Base-by-base conservation (phyloP, 1,284 basidiomycete genomes). In the Exobasidium cylindrosporum region DNA sequence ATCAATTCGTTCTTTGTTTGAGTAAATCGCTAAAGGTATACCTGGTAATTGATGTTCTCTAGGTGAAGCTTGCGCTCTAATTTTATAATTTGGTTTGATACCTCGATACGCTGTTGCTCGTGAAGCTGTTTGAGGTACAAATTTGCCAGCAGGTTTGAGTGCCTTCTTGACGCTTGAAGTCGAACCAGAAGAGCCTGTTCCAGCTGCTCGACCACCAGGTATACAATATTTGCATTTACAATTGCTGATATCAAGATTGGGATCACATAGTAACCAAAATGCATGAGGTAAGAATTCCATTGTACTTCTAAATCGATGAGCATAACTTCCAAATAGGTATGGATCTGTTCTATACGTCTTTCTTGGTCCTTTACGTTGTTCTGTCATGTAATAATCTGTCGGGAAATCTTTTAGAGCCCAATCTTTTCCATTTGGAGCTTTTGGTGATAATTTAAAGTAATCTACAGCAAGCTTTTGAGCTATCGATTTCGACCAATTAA, bases 381-480 rank as follows among this genome's bases (percentile, higher is more conserved):
- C 72, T n/a, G 69, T 63, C 13, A 73, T 64, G 24, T 30, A 3
- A 54, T 73, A 73, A 45, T 72, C 32, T 3, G 54, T 54, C 7
- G 72, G 72, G 55, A 70, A 73, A 58, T 66, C 60, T 55, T 67
- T 60, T 0, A 73, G 60, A 58, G 61, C 62, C 72, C 72, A 73
- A 24, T 64, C 63, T 30, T 59, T 43, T 21, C 62, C 63, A 7
- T 61, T 26, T 13, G 58, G 61, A 17, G 72, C 29, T 29, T 59
- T 61, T 0, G 30, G 47, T 3, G 64, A 60, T 13, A 64, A 53
- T 30, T 64, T 63, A 50, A 69, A 73, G 35, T 40, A 40, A 17
- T 60, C 10, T n/a, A 54, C 40, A 0, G 68, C 70, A 0, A 73
- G 60, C 21, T 63, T 56, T 21, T 62, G 61, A 26, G 66, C 72